A percentile compares a stretch with the other conserved stretches of the same genome.
Conservation (phyloP, 2,329 filamentous ascomycete species). For the Venturiaceae sp. region DNA sequence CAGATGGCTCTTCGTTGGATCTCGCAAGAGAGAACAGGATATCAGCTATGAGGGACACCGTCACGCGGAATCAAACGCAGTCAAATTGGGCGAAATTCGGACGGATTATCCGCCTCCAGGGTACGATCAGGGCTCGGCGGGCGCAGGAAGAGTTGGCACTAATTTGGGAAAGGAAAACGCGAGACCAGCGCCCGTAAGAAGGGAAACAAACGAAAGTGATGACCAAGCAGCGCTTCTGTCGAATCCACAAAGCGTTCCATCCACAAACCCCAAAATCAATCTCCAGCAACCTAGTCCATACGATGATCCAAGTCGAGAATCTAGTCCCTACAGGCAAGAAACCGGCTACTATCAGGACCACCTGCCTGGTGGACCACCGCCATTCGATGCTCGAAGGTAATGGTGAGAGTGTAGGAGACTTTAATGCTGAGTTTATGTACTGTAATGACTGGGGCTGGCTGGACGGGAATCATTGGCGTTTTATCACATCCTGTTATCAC, state of each 20-base stretch:
- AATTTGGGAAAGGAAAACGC: background rate
- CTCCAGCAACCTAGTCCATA: conserved; percentile 1
- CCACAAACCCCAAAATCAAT: too few species aligned
- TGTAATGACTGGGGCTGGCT: background rate
- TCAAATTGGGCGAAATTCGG: background rate
- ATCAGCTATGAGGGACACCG: conserved; percentile 23
- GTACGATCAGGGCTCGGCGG: background rate
- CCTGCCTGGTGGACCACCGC: too few species aligned
- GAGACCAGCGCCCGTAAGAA: background rate
- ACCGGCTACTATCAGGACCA: background rate
- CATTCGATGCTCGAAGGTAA: background rate
- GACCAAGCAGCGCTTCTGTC: background rate
- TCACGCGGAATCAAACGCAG: background rate
- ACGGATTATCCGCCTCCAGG: background rate
- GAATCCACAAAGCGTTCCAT: conserved; percentile 1
- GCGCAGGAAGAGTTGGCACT: background rate
- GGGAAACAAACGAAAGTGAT: background rate
- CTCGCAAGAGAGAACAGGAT: conserved; percentile 44
- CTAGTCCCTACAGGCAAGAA: background rate
- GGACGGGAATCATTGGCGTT: background rate
- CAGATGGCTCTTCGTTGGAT: conserved; percentile 71
- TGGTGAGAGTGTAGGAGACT: background rate
- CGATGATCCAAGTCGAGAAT: background rate
- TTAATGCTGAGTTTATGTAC: background rate
- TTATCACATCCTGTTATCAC: background rate